Evolutionary conservation across 352 stramenopile genomes (phyloP), one percentile per base, ranked within the genome.

Genomic region (Thraustochytrium striatum): DNA sequence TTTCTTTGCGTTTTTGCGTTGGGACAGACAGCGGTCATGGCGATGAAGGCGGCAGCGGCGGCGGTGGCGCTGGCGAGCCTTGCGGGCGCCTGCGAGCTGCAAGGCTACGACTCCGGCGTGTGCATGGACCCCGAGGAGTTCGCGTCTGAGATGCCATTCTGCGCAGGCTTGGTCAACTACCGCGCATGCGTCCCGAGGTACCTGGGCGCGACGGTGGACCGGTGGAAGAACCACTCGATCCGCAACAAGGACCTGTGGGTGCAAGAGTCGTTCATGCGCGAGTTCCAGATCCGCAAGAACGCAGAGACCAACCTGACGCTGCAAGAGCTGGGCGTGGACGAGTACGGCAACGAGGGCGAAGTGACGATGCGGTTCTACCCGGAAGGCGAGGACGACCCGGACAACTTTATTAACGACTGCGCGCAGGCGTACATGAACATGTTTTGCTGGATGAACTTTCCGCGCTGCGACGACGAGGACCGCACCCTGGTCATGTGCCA

Each of bases 401-500:
- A 57, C 57, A 72, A 72, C 41, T 72, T 72, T 62, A 30, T 72
- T 9, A 80, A 80, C 35, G 70, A 94, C 79, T 96, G 91, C 55
- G 85, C 93, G 82, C 91, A 94, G 68, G 89, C 91, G n/a, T 96
- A 93, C 81, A 84, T 84, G 44, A 93, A 93, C 72, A 96, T 93
- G 79, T 89, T 92, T 38, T 96, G 91, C 82, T 96, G 88, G 89
- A 57, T 94, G 19, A 96, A 95, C 83, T 96, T 96, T 80, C 91
- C 91, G 25, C 87, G 91, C 38, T 96, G 91, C 83, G 91, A 95
- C 79, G 85, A 89, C 30, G 89, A 93, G 65, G 86, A 89, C 3
- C 80, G 85, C 11, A 93, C 87, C 33, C 82, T 96, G 47, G 82
- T 93, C 72, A 75, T 96, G 36, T 96, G 91, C 33, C 87, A 90